Evolutionary conservation across 2,329 filamentous ascomycete species (phyloP).

Genomic region (Ophiosphaerella herpotricha): DNA sequence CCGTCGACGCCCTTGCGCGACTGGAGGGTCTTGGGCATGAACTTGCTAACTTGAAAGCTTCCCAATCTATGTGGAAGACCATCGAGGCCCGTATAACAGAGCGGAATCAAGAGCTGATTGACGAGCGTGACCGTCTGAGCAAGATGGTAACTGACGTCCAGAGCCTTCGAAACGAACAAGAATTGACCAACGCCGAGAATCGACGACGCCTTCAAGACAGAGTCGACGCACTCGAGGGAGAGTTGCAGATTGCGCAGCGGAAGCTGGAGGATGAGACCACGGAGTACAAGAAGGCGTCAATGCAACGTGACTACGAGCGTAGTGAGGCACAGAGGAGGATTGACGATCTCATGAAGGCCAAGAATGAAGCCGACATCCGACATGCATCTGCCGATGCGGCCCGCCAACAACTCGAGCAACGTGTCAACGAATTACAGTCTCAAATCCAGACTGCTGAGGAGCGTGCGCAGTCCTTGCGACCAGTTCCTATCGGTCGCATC

Average conservation of each 20-base stretch:
- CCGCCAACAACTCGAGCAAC: slow-evolving; percentile 83
- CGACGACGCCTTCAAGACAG: slow-evolving; percentile 78
- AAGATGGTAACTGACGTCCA: slow-evolving; percentile 82
- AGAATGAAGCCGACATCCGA: slow-evolving; percentile 83
- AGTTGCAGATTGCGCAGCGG: slow-evolving; percentile 77
- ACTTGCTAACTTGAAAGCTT: slow-evolving; percentile 88
- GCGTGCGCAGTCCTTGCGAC: slow-evolving; percentile 78
- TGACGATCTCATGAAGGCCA: slow-evolving; percentile 82
- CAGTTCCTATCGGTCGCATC: slow-evolving; percentile 72
- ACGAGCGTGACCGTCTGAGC: slow-evolving; percentile 84
- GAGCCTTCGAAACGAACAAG: slow-evolving; percentile 88
- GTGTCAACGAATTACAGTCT: slow-evolving; percentile 86
- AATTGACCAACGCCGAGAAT: slow-evolving; percentile 79
- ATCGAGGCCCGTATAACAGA: slow-evolving; percentile 87
- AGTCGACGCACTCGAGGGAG: slow-evolving; percentile 77
- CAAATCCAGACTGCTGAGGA: slow-evolving; percentile 90
- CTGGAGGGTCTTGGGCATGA: slow-evolving; percentile 89
- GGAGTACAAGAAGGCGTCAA: slow-evolving; percentile 78
- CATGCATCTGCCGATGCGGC: slow-evolving; percentile 84
- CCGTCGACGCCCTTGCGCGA: slow-evolving; percentile 81
- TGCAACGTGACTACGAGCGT: slow-evolving; percentile 88
- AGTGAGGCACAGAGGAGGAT: slow-evolving; percentile 89
- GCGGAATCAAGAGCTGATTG: slow-evolving; percentile 82
- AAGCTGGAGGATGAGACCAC: slow-evolving; percentile 83
- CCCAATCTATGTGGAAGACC: slow-evolving; percentile 92